Percentiles rank a stretch among this genome's conserved stretches.
phyloP scores from a whole-genome alignment of 2,329 filamentous ascomycete species.

The Exophiala oligosperma region DNA sequence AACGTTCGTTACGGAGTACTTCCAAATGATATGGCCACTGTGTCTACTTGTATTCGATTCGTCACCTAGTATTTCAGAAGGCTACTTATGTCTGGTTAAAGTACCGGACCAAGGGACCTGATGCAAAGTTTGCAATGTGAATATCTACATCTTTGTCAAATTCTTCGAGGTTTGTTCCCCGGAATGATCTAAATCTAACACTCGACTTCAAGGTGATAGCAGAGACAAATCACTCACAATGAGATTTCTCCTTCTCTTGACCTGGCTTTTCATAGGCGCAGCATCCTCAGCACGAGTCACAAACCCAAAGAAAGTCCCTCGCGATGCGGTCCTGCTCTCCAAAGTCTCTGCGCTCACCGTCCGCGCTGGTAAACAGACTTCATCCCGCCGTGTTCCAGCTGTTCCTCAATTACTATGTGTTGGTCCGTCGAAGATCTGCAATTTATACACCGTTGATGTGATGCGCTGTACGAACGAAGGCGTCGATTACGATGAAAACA shows the following conservation, averaged over 20 bases:
- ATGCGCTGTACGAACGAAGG: constrained; percentile 92
- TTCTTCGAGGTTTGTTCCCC: constrained; percentile 1
- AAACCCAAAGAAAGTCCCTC: constrained; percentile 35
- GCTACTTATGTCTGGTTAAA: neutral
- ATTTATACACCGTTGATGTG: constrained; percentile 71
- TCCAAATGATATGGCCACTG: constrained; percentile 15
- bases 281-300: constrained; percentile 25
- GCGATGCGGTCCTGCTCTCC: constrained; percentile 59
- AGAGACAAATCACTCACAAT: neutral
- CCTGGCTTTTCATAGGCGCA: constrained; percentile 12
- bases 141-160: neutral
- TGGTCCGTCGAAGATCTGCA: constrained; percentile 64
- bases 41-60: constrained; percentile 10
- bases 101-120: neutral
- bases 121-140: neutral
- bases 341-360: constrained; percentile 78
- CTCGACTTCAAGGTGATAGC: neutral
- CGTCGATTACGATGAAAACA: constrained; percentile 72
- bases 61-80: neutral
- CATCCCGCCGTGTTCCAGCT: constrained; percentile 71
- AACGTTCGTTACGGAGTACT: neutral
- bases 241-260: constrained; percentile 17
- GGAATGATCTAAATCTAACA: neutral
- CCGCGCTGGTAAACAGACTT: constrained; percentile 65
- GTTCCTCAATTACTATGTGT: constrained; percentile 80